A percentile compares a stretch with the other conserved stretches of the same genome.
Conservation (phyloP, 352 stramenopile genomes). For the Phytophthora capsici region DNA sequence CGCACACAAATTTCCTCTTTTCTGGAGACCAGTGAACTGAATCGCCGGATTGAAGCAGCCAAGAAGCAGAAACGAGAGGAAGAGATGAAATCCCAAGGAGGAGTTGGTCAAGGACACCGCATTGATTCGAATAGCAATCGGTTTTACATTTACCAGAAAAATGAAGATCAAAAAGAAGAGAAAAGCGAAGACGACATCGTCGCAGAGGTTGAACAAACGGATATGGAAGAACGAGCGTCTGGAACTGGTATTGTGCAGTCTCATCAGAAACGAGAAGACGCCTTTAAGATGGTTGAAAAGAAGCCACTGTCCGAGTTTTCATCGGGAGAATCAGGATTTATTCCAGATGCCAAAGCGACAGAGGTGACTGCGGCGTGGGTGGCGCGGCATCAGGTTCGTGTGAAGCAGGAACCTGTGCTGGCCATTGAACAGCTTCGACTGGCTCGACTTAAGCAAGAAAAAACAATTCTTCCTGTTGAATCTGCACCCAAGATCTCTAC, state of each 20-base stretch:
- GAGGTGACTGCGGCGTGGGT: slow-evolving; percentile 42
- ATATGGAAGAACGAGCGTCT: slow-evolving; percentile 20
- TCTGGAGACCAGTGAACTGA: slow-evolving; percentile 91
- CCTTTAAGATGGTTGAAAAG: slow-evolving; percentile 38
- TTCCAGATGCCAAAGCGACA: slow-evolving; percentile 21
- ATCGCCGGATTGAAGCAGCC: slow-evolving; percentile 75
- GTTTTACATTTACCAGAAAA: slow-evolving; percentile 79
- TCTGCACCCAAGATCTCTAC: background rate
- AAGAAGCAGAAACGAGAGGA: slow-evolving; percentile 63
- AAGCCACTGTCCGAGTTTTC: slow-evolving; percentile 24
- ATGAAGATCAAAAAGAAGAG: slow-evolving; percentile 20
- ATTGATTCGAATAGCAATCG: slow-evolving; percentile 84
- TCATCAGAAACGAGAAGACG: slow-evolving; percentile 31
- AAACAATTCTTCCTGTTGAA: background rate
- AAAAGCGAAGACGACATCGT: slow-evolving; percentile 39
- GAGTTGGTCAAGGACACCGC: slow-evolving; percentile 49
- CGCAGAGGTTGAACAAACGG: slow-evolving; percentile 28
- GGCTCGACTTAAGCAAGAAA: slow-evolving; percentile 31
- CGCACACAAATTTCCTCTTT: slow-evolving; percentile 96
- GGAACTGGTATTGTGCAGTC: slow-evolving; percentile 6
- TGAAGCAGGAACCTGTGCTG: slow-evolving; percentile 51
- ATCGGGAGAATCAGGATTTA: slow-evolving; percentile 1
- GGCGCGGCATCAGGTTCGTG: slow-evolving; percentile 44
- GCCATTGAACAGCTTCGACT: slow-evolving; percentile 50
- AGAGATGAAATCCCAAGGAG: slow-evolving; percentile 50